Base-by-base conservation (phyloP, 1,284 basidiomycete genomes). In the Malassezia pachydermatis region DNA sequence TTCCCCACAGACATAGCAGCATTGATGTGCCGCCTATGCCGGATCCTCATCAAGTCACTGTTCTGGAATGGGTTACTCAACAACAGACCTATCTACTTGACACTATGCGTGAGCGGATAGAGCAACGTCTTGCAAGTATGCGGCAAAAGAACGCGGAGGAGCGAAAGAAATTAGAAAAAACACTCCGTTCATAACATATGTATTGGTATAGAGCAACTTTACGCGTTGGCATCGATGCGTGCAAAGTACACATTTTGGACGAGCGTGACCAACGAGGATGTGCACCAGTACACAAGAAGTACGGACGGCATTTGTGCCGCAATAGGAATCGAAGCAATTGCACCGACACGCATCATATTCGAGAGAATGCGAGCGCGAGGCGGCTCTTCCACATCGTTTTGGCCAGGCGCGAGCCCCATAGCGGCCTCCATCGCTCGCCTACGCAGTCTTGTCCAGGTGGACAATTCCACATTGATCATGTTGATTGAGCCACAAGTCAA, bases 231-330 rank as follows among this genome's bases (percentile, higher is more conserved):
- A 16, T 38, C 29, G 19, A 36, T 14, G 24, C 36, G 34, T 2
- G 63, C 63, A 25, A 89, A 76, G n/a, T 78, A 58, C 77, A 82
- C 83, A 6, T 84, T 84, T 67, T 89, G 86, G 14, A 82, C 53
- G 19, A 90, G 74, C 29, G 86, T 86, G 65, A 84, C 85, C 16
- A 79, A 72, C 20, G 86, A 83, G 6, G 86, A 88, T 5, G 84
- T 81, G 3, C 84, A 76, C 87, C 87, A 90, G 67, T 87, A 89
- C 16, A 88, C 62, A 37, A 82, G 76, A 16, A 90, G 77, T 40
- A 83, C 80, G 84, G 88, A 47, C 8, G 44, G 41, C n/a, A 51
- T 80, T 67, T 85, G 73, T 14, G 81, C 77, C n/a, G 83, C 83
- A 27, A 88, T 72, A 19, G 84, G 75, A 43, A 89, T 86, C 51